Evolutionary conservation across 257 asterid genomes (phyloP).

Genomic region (Fraxinus cuspidata): DNA sequence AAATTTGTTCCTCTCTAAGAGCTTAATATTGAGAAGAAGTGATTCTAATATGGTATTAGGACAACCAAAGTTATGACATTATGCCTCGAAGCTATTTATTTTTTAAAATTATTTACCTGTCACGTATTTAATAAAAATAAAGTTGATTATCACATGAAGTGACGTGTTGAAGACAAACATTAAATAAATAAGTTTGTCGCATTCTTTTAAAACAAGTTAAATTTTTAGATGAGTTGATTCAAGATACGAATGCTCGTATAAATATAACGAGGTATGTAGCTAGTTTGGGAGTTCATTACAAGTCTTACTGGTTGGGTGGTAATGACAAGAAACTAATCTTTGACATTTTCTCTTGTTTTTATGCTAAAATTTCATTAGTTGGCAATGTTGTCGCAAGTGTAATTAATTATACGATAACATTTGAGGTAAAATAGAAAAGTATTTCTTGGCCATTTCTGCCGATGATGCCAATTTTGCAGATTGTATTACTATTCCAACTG

Average conservation of each 20-base stretch:
- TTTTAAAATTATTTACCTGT: not conserved
- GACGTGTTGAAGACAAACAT: not conserved
- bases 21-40: no score
- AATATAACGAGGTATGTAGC: not conserved
- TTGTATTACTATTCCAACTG: not conserved
- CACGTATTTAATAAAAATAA: no score
- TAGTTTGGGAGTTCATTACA: not conserved
- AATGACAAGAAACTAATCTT: not conserved
- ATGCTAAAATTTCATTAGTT: not conserved
- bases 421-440: not conserved
- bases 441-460: not conserved
- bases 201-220: not conserved
- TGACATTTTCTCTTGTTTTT: constrained; percentile 1
- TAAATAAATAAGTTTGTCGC: no score
- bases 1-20: no score
- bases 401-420: not conserved
- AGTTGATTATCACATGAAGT: no score
- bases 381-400: not conserved
- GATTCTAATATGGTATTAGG: no score
- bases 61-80: no score
- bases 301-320: not conserved
- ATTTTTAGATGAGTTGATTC: not conserved
- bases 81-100: no score
- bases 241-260: not conserved
- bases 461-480: not conserved